phyloP scores from a whole-genome alignment of 2,329 filamentous ascomycete species.

The Aspergillus caelatus region DNA sequence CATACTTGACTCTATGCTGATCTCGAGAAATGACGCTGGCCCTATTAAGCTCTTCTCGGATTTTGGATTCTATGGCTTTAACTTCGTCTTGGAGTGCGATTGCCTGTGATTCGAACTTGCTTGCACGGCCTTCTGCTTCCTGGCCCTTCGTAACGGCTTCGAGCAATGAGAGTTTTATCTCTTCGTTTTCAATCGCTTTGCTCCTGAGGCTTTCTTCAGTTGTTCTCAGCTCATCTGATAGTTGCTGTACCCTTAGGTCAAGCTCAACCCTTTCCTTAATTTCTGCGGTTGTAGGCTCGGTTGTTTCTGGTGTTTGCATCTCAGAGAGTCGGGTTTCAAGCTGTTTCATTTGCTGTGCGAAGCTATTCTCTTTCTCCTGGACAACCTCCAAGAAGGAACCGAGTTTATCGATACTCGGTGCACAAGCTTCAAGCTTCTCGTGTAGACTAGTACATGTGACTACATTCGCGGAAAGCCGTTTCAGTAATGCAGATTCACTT shows the following conservation, averaged over 20 bases:
- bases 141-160: constrained; percentile 22
- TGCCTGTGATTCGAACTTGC: constrained; percentile 27
- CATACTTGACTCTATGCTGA: constrained; percentile 31
- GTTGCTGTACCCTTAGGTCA: constrained; percentile 27
- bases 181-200: constrained; percentile 24
- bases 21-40: constrained; percentile 33
- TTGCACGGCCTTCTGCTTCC: constrained; percentile 19
- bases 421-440: constrained; percentile 21
- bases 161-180: constrained; percentile 22
- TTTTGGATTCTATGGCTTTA: constrained; percentile 24
- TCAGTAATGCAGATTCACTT: constrained; percentile 20
- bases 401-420: constrained; percentile 24
- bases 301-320: constrained; percentile 21
- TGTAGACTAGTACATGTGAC: constrained; percentile 22
- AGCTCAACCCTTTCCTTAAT: constrained; percentile 29
- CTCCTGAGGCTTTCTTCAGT: constrained; percentile 18
- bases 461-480: constrained; percentile 26
- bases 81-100: constrained; percentile 24
- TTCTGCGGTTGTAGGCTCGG: constrained; percentile 24
- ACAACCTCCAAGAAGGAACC: constrained; percentile 25
- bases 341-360: constrained; percentile 32
- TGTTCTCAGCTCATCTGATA: constrained; percentile 20
- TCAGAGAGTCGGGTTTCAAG: constrained; percentile 25
- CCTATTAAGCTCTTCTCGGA: constrained; percentile 35
- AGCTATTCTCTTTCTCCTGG: constrained; percentile 24